Evolutionary conservation across 192 early-diverging fungal genomes (phyloP).

Genomic region (Gonapodya sp.): DNA sequence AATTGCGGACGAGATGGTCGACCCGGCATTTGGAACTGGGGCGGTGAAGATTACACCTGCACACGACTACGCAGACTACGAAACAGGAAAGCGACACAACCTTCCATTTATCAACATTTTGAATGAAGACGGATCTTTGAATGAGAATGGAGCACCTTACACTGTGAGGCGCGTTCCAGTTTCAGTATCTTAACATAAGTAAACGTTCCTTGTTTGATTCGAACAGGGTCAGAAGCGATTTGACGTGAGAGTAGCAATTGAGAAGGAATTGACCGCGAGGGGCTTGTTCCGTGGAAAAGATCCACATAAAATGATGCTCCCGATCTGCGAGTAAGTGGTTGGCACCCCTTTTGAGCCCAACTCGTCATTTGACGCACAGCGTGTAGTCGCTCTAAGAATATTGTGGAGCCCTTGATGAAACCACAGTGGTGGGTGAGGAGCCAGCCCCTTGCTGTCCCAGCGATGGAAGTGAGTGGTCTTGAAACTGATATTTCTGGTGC

Average conservation of each 20-base stretch:
- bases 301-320: conserved; percentile 90
- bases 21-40: conserved; percentile 92
- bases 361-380: background rate
- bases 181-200: conserved; percentile 4
- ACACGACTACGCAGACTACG: conserved; percentile 95
- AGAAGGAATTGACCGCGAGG: conserved; percentile 78
- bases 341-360: conserved; percentile 33
- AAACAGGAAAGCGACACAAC: conserved; percentile 88
- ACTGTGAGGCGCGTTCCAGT: conserved; percentile 22
- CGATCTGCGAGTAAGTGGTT: conserved; percentile 66
- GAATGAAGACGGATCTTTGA: conserved; percentile 92
- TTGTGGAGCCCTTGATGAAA: conserved; percentile 97
- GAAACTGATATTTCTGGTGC: background rate
- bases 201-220: background rate
- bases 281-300: conserved; percentile 77
- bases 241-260: conserved; percentile 79
- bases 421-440: conserved; percentile 99
- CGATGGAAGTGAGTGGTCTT: conserved; percentile 36
- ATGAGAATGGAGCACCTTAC: conserved; percentile 83
- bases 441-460: conserved; percentile 73
- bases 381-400: conserved; percentile 72
- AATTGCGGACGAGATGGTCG: conserved; percentile 73
- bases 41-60: conserved; percentile 99
- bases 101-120: conserved; percentile 94
- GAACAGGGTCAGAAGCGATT: conserved; percentile 76